Evolutionary conservation across 345 rosid genomes (phyloP).

Genomic region (Melaleuca alternifolia): DNA sequence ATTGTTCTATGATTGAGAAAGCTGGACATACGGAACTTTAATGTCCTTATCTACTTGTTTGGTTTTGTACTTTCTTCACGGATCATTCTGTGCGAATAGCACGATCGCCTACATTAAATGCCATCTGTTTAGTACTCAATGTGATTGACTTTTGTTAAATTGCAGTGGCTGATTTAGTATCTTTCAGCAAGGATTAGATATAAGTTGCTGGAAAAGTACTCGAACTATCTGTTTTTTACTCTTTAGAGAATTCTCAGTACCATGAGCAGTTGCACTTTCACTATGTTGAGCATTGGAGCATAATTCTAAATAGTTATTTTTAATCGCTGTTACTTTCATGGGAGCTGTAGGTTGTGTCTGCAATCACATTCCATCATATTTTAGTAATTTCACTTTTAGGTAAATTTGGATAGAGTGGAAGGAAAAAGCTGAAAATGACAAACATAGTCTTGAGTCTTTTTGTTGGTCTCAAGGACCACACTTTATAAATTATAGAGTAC

Average conservation of each 20-base stretch:
- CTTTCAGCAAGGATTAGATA: not conserved
- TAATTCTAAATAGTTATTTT: not conserved
- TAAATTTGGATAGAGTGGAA: not conserved
- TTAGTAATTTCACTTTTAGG: not conserved
- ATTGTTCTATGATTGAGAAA: not conserved
- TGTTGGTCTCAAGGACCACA: not conserved
- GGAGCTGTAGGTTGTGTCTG: not conserved
- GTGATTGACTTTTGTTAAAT: not conserved
- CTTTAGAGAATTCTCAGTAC: not conserved
- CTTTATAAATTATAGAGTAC: not conserved
- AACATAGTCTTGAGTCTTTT: not conserved
- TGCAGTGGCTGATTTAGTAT: not conserved
- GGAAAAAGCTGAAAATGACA: not conserved
- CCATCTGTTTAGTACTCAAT: not conserved
- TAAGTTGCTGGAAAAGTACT: not conserved
- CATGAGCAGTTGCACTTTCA: not conserved
- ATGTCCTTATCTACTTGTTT: not conserved
- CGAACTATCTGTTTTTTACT: not conserved
- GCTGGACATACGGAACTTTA: not conserved
- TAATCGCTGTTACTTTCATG: not conserved
- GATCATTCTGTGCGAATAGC: not conserved
- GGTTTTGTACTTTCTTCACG: not conserved
- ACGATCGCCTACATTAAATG: not conserved
- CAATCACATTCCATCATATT: not conserved
- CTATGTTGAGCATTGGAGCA: not conserved